phyloP scores from a whole-genome alignment of 2,329 filamentous ascomycete species.

The Orbilia brochopaga region DNA sequence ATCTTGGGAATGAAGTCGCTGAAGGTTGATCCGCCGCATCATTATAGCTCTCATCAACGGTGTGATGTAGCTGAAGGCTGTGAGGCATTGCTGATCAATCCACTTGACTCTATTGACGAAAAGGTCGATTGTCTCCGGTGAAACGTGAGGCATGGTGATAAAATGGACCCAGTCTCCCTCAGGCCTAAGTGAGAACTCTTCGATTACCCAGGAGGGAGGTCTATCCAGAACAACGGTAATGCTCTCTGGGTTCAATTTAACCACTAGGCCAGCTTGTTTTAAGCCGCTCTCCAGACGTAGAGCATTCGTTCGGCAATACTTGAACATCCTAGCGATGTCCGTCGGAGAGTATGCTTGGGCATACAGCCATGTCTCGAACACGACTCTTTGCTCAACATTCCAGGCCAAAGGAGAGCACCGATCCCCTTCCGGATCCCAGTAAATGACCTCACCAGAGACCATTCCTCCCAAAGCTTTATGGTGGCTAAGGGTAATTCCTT shows the following conservation, averaged over 20 bases:
- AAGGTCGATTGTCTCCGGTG: neutral
- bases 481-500: slow-evolving; percentile 1
- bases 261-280: neutral
- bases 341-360: neutral
- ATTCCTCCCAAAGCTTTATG: slow-evolving; percentile 4
- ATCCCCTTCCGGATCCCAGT: neutral
- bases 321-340: neutral
- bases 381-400: neutral
- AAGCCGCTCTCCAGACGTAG: neutral
- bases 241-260: neutral
- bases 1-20: slow-evolving; percentile 1
- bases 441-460: slow-evolving; percentile 6
- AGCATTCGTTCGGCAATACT: neutral
- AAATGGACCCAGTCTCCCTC: slow-evolving; percentile 3
- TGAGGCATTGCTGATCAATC: slow-evolving; percentile 1
- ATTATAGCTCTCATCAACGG: neutral
- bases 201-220: neutral
- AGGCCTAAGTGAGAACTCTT: slow-evolving; percentile 1
- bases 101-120: neutral
- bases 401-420: neutral
- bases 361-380: slow-evolving; percentile 2
- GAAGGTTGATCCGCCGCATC: neutral
- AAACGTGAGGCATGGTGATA: slow-evolving; percentile 1
- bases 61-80: neutral
- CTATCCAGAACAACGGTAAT: neutral